A percentile compares a stretch with the other conserved stretches of the same genome.
These are phyloP conservation scores for Chrysochromulina tobinii DNA, from an alignment of 78 protist species.

Conservation along the genomic window DNA sequence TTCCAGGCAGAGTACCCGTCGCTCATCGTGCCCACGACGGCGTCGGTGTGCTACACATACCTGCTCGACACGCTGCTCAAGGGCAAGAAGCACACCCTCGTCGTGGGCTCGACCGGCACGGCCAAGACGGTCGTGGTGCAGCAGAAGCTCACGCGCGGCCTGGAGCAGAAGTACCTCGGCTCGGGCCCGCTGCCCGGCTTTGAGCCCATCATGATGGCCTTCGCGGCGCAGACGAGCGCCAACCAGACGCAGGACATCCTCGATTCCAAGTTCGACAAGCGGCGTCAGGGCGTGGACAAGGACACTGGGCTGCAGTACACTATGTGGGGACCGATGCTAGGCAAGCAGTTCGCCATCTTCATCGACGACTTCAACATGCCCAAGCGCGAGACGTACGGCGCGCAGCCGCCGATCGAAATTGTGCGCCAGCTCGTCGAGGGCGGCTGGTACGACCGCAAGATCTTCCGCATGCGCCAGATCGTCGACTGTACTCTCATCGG, in stretches of 20 bases:
- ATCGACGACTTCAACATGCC: slow-evolving; percentile 94
- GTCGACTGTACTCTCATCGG: slow-evolving; percentile 37
- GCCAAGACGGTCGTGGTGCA: slow-evolving; percentile 76
- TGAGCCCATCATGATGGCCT: slow-evolving; percentile 43
- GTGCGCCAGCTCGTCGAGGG: slow-evolving; percentile 67
- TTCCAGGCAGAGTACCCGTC: slow-evolving; percentile 26
- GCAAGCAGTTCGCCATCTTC: slow-evolving; percentile 60
- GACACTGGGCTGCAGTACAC: slow-evolving; percentile 1
- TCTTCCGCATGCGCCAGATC: not conserved
- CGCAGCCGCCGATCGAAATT: slow-evolving; percentile 87
- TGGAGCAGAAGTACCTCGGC: not conserved
- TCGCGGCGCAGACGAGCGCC: slow-evolving; percentile 71
- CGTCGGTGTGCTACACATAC: slow-evolving; percentile 75
- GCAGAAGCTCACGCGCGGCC: slow-evolving; percentile 45
- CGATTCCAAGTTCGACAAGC: slow-evolving; percentile 61
- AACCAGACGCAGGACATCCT: slow-evolving; percentile 61
- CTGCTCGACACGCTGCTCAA: slow-evolving; percentile 59
- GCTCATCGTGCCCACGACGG: slow-evolving; percentile 86
- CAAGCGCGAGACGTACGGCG: slow-evolving; percentile 72
- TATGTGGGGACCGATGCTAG: slow-evolving; percentile 68
- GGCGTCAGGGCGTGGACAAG: slow-evolving; percentile 27
- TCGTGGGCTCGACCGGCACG: slow-evolving; percentile 88
- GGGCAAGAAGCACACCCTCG: slow-evolving; percentile 49
- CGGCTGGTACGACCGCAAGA: slow-evolving; percentile 67
- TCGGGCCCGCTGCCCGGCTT: not conserved